Base-by-base conservation (phyloP, 148 eudicot genomes). In the Mesembryanthemum crystallinum region DNA sequence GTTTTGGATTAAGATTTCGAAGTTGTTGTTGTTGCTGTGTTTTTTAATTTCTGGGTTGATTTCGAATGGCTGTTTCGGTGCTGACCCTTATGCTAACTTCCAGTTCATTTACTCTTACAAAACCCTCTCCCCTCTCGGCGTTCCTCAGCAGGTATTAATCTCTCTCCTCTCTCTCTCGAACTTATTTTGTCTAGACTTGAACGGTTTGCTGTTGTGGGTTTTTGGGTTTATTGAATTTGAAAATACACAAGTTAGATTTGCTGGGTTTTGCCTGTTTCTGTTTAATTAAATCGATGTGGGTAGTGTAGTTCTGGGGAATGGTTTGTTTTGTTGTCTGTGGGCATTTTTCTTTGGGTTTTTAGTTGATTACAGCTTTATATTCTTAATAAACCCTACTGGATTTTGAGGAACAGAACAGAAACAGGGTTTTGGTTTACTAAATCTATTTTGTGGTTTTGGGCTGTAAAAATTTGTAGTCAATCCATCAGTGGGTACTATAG, bases 11-110 rank as follows among this genome's bases (percentile, higher is more conserved):
- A 57, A 57, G 25, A 76, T 21, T 6, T 57, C 20, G 12, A 35
- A 64, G 73, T 29, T 67, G 37, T 18, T 67, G 37, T 18, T 47
- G 18, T 15, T 76, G 49, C 24, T 77, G 51, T 51, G 42, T 49
- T 67, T 66, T 73, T 24, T 67, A 63, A 23, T 73, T 57, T 28
- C 45, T 83, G 78, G 66, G 54, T 23, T 88, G 42, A 14, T 89
- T 4, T 42, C 68, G 0, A 76, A 58, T 0, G 58, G 77, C 35
- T 84, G 90, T 75, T 90, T 82, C 1, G 80, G 81, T 23, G 89
- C 57, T 1, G 97, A 92, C 79, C 89, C 91, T 6, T 79, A 47
- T 72, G 81, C 58, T 25, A 6, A 73, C 37, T 79, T 72, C 33
- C 0, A 32, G 4, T 79, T 83, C 42, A 67, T 43, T 61, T 83